Evolutionary conservation across 352 stramenopile genomes (phyloP).

Genomic region (Pythium aristosporum): DNA sequence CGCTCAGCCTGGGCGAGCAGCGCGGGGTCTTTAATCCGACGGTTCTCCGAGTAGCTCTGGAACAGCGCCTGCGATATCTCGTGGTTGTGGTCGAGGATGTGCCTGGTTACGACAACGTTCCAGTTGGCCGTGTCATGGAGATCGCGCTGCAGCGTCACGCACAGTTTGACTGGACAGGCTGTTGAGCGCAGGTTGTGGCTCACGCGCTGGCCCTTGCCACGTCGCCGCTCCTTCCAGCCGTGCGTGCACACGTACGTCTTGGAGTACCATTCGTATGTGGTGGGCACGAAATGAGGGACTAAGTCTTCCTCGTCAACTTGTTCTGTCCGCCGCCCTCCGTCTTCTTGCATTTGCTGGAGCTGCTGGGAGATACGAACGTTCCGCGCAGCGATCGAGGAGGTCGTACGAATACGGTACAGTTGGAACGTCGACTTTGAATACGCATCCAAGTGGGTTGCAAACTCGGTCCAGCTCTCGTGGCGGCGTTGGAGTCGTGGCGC

Average conservation of each 20-base stretch:
- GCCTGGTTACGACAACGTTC: slow-evolving; percentile 73
- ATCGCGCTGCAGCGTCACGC: slow-evolving; percentile 61
- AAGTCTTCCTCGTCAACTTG: slow-evolving; percentile 2
- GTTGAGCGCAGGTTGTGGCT: slow-evolving; percentile 70
- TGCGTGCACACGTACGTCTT: slow-evolving; percentile 83
- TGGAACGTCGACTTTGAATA: slow-evolving; percentile 67
- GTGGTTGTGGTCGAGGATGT: slow-evolving; percentile 73
- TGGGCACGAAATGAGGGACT: slow-evolving; percentile 42
- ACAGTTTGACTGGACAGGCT: slow-evolving; percentile 63
- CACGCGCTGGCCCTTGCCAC: slow-evolving; percentile 64
- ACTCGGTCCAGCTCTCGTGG: slow-evolving; percentile 54
- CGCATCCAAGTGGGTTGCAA: slow-evolving; percentile 55
- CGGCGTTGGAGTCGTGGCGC: slow-evolving; percentile 45
- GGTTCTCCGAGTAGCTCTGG: slow-evolving; percentile 68
- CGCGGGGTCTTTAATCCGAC: slow-evolving; percentile 58
- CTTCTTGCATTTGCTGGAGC: slow-evolving; percentile 23
- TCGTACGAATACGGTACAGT: slow-evolving; percentile 74
- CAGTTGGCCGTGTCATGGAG: slow-evolving; percentile 34
- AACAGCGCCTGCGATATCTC: slow-evolving; percentile 56
- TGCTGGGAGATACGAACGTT: slow-evolving; percentile 59
- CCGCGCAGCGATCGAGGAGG: slow-evolving; percentile 61
- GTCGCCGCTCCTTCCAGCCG: slow-evolving; percentile 70
- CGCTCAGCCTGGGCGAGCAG: slow-evolving; percentile 55
- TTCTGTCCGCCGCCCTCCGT: background rate
- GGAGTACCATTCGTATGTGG: slow-evolving; percentile 70